Conservation (phyloP, 495 filamentous ascomycete genomes). For the Trichocladium uniseriatum region DNA sequence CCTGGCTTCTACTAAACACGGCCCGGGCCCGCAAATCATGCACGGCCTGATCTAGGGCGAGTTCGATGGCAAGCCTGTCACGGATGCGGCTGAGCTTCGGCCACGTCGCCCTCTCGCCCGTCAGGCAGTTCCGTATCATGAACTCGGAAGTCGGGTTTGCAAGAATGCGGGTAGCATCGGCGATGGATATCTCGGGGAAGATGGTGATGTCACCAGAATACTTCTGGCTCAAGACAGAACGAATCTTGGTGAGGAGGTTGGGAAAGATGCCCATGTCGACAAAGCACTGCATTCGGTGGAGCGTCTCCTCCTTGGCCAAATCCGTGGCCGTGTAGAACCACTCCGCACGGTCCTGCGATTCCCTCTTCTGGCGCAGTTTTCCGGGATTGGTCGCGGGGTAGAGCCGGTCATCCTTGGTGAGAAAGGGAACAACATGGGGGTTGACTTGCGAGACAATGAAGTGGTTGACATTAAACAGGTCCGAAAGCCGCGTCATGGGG, state of each 20-base stretch:
- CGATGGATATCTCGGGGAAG: constrained; percentile 65
- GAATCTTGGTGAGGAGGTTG: constrained; percentile 66
- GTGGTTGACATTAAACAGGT: constrained; percentile 98
- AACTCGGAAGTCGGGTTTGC: constrained; percentile 87
- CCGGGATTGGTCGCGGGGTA: constrained; percentile 24
- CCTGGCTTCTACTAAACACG: constrained; percentile 68
- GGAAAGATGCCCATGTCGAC: constrained; percentile 79
- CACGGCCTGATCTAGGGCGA: constrained; percentile 77
- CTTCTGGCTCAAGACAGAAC: constrained; percentile 75
- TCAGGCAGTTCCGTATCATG: constrained; percentile 65
- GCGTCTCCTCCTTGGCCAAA: constrained; percentile 68
- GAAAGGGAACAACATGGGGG: constrained; percentile 84
- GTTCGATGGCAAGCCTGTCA: constrained; percentile 77
- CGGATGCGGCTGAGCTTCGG: constrained; percentile 72
- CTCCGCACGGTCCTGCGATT: constrained; percentile 23
- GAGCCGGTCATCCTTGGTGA: constrained; percentile 57
- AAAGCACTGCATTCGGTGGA: constrained; percentile 73
- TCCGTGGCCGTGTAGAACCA: constrained; percentile 59
- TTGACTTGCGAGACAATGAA: constrained; percentile 97
- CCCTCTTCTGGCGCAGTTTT: constrained; percentile 24
- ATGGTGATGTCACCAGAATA: constrained; percentile 97
- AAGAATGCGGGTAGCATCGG: constrained; percentile 66
- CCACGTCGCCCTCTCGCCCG: constrained; percentile 84
- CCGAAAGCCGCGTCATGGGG: constrained; percentile 80
- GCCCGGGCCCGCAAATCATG: constrained; percentile 65